These are phyloP conservation scores for Candida taoyuanica DNA, from an alignment of 805 yeast species.

Conservation along the genomic window DNA sequence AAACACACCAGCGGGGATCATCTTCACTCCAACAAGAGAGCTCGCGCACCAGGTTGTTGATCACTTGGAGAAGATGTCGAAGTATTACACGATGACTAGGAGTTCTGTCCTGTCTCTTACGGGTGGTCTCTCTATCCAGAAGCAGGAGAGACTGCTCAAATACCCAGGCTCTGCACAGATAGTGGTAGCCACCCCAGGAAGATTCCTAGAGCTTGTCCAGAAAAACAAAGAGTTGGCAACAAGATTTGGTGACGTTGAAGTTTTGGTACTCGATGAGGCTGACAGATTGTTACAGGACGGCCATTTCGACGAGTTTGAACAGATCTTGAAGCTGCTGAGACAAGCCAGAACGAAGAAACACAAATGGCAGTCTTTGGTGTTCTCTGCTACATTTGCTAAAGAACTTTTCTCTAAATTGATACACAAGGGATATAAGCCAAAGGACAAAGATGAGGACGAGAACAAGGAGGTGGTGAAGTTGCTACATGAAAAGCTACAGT, in stretches of 20 bases:
- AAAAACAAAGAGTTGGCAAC: conserved; percentile 43
- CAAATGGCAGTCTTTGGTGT: conserved; percentile 82
- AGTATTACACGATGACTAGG: conserved; percentile 45
- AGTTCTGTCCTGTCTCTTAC: conserved; percentile 73
- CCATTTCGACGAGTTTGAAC: conserved; percentile 89
- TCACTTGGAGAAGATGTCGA: conserved; percentile 59
- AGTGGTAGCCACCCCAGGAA: conserved; percentile 93
- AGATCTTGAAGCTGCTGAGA: conserved; percentile 61
- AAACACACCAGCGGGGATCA: conserved; percentile 61
- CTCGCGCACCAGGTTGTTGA: conserved; percentile 89
- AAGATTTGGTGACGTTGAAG: conserved; percentile 40
- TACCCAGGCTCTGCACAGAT: conserved; percentile 66
- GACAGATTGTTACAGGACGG: conserved; percentile 94
- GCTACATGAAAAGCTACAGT: conserved; percentile 63
- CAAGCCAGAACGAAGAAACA: conserved; percentile 44
- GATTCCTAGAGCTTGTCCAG: conserved; percentile 78
- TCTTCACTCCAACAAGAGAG: conserved; percentile 95
- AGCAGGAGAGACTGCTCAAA: conserved; percentile 76
- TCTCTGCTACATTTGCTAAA: conserved; percentile 87
- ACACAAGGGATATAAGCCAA: conserved; percentile 29
- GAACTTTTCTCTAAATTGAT: conserved; percentile 76
- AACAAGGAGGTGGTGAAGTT: conserved; percentile 60
- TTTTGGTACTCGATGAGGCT: conserved; percentile 86
- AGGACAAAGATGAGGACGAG: conserved; percentile 28
- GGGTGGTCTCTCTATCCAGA: conserved; percentile 93